phyloP scores from a whole-genome alignment of 106 monocot genomes.

The Gastrodia elata region DNA sequence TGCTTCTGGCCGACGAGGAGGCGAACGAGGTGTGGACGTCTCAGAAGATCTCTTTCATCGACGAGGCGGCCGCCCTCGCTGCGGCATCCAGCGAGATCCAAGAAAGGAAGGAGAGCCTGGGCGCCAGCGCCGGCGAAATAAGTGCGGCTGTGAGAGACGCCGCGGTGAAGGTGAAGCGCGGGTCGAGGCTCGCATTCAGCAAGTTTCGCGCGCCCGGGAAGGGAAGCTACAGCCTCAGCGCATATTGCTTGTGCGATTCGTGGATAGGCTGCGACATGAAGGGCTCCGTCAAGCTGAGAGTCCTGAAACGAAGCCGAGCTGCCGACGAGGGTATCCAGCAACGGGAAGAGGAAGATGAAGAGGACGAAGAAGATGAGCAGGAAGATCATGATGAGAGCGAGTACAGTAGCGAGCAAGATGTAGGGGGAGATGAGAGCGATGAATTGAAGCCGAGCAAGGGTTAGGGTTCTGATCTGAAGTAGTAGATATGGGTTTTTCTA shows the following conservation, averaged over 20 bases:
- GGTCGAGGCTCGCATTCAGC: slow-evolving; percentile 44
- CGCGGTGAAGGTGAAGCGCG: slow-evolving; percentile 39
- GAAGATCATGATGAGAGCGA: slow-evolving; percentile 15
- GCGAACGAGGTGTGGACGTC: slow-evolving; percentile 55
- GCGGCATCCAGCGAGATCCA: slow-evolving; percentile 30
- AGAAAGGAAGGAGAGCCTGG: slow-evolving; percentile 29
- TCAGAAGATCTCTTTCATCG: slow-evolving; percentile 52
- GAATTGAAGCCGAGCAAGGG: too few species aligned
- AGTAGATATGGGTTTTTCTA: too few species aligned
- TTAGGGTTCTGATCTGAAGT: too few species aligned
- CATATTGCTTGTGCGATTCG: slow-evolving; percentile 45
- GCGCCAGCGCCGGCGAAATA: slow-evolving; percentile 30
- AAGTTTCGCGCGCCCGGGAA: slow-evolving; percentile 41
- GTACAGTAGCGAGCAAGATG: slow-evolving; percentile 14
- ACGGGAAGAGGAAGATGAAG: slow-evolving; percentile 17
- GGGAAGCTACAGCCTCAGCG: slow-evolving; percentile 44
- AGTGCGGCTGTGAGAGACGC: slow-evolving; percentile 28
- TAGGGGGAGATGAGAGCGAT: background rate
- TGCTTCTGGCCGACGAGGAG: slow-evolving; percentile 30
- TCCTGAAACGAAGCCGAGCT: slow-evolving; percentile 21
- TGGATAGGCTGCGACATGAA: slow-evolving; percentile 64
- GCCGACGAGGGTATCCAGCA: slow-evolving; percentile 16
- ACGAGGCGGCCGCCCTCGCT: slow-evolving; percentile 26
- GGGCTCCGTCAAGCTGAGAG: slow-evolving; percentile 26
- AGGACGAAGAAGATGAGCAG: slow-evolving; percentile 18